phyloP scores from a whole-genome alignment of 345 rosid genomes.

The Syzygium oleosum region DNA sequence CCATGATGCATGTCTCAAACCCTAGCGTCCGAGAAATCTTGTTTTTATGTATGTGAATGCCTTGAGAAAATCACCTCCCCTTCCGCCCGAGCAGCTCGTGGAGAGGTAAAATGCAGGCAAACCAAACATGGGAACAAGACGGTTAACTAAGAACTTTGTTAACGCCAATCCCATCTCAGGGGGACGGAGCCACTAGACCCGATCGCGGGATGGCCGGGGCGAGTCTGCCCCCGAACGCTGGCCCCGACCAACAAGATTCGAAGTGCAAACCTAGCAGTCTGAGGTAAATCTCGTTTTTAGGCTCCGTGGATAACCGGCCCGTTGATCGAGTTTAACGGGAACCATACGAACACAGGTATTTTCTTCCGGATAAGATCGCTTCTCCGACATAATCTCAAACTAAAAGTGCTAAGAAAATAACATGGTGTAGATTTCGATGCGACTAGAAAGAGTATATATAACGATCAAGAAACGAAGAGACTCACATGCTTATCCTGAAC shows the following conservation, averaged over 20 bases:
- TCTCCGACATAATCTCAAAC: not conserved
- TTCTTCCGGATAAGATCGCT: not conserved
- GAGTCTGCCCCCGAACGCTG: no score
- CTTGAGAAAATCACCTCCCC: no score
- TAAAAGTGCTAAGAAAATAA: not conserved
- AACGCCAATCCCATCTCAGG: no score
- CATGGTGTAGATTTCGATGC: not conserved
- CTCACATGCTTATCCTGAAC: slow-evolving; percentile 10
- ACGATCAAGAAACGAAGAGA: not conserved
- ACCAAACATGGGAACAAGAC: no score
- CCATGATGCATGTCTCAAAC: not conserved
- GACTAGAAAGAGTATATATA: not conserved
- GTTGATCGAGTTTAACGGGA: not conserved
- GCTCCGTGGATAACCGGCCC: not conserved
- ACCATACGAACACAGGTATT: not conserved
- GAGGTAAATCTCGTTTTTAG: not conserved
- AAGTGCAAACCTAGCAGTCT: not conserved
- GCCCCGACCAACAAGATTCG: not conserved
- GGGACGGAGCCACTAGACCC: no score
- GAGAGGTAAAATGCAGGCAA: no score
- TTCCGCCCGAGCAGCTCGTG: no score
- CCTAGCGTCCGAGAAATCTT: not conserved
- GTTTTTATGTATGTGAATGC: no score
- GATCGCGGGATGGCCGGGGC: no score
- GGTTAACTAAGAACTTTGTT: no score